Base-by-base conservation (phyloP, 805 yeast genomes). In the Saccharomycopsis sp. region DNA sequence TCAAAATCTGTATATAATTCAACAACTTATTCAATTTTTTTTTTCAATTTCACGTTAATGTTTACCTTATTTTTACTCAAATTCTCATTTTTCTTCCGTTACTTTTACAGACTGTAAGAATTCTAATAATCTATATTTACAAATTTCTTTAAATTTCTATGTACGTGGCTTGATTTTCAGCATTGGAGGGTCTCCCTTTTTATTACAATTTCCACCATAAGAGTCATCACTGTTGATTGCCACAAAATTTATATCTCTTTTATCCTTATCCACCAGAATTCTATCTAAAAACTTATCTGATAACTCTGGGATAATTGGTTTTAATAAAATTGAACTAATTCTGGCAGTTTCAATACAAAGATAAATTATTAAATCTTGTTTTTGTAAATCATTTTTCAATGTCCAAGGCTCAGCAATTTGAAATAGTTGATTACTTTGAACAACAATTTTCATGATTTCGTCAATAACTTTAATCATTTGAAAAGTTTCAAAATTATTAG, bases 391-490 rank as follows among this genome's bases (percentile, higher is more conserved):
- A 3, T 51, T 46, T 1, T 52, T 51, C 37, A 66, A 60, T 6
- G 61, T 57, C 97, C 97, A 89, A 0, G 96, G 96, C 51, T 76
- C 79, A 4, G 75, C 60, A 1, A 58, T 62, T 52, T 85, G 94
- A 47, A 87, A 67, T 25, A 80, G 69, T 15, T 63, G 63, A 52
- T 89, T 89, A 1, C 83, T 79, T 13, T 64, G 58, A 36, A 73
- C 72, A 14, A 79, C 56, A 3, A 74, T 58, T 4, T 59, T 52
- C 86, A 92, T 78, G 56, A 86, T 62, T 13, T 63, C 61, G 36
- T 66, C 66, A 13, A 79, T 57, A 0, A 83, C 80, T 35, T 62
- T 66, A 47, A 74, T 71, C 40, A 72, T 72, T 37, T 75, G 75
- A 53, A 72, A 76, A 1, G 54, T 49, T 1, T 41, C 37, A 51